Evolutionary conservation across 2,329 filamentous ascomycete species (phyloP).

Genomic region (Trichophyton verrucosum): DNA sequence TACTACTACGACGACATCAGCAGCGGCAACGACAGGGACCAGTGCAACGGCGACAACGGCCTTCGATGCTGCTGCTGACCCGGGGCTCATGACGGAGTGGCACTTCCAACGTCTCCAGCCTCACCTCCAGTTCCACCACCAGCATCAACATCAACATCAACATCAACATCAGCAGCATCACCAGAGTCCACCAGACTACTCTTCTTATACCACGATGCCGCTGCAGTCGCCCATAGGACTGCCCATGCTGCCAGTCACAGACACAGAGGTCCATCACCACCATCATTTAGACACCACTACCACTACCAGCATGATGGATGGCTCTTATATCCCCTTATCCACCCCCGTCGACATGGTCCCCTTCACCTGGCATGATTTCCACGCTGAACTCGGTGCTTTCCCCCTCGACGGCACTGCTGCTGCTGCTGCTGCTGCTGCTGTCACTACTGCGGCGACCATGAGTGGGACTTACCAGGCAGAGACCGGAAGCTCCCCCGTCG

Average conservation of each 20-base stretch:
- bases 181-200: constrained; percentile 42
- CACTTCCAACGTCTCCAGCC: constrained; percentile 32
- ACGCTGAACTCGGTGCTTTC: constrained; percentile 52
- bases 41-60: constrained; percentile 22
- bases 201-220: constrained; percentile 45
- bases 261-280: constrained; percentile 21
- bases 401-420: constrained; percentile 26
- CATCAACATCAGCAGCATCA: neutral
- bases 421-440: neutral
- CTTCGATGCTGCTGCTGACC: constrained; percentile 25
- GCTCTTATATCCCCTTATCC: constrained; percentile 44
- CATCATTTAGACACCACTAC: constrained; percentile 41
- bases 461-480: constrained; percentile 29
- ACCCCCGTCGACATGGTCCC: constrained; percentile 54
- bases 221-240: constrained; percentile 40
- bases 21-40: constrained; percentile 27
- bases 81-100: constrained; percentile 36
- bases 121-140: constrained; percentile 25
- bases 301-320: constrained; percentile 43
- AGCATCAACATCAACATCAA: constrained; percentile 39
- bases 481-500: constrained; percentile 53
- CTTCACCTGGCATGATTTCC: constrained; percentile 66
- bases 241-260: constrained; percentile 40
- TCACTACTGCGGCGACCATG: constrained; percentile 15
- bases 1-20: constrained; percentile 15